phyloP scores from a whole-genome alignment of 768 basidiomycete genomes.

The Xerocomellus dryophilus region DNA sequence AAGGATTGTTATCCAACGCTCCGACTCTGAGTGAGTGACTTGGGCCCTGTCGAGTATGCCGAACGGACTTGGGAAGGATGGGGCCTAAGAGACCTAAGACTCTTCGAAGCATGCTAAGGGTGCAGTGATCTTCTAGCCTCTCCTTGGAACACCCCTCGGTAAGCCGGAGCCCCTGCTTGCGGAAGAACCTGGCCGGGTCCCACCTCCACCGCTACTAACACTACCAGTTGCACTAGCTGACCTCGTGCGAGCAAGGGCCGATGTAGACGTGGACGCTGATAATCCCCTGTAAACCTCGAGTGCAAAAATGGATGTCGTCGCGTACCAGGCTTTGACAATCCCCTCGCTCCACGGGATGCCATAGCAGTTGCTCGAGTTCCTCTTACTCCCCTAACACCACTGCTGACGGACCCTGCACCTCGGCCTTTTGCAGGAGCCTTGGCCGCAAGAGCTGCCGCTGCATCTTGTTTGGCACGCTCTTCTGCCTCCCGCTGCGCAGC shows the following conservation, averaged over 20 bases:
- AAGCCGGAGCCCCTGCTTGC: slow-evolving; percentile 26
- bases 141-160: slow-evolving; percentile 25
- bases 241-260: slow-evolving; percentile 21
- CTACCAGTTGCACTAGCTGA: slow-evolving; percentile 29
- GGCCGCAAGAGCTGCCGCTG: slow-evolving; percentile 35
- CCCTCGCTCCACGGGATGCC: slow-evolving; percentile 44
- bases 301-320: background rate
- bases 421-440: slow-evolving; percentile 37
- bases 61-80: background rate
- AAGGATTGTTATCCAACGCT: background rate
- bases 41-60: background rate
- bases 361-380: slow-evolving; percentile 59
- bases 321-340: slow-evolving; percentile 40
- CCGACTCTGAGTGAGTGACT: background rate
- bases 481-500: slow-evolving; percentile 43
- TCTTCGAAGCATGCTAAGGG: background rate
- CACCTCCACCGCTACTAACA: slow-evolving; percentile 13
- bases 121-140: slow-evolving; percentile 14
- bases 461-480: slow-evolving; percentile 49
- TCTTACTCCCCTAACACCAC: slow-evolving; percentile 66
- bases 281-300: slow-evolving; percentile 2
- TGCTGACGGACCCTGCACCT: slow-evolving; percentile 44
- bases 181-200: slow-evolving; percentile 23
- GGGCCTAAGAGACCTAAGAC: background rate
- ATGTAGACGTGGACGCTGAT: slow-evolving; percentile 16